Evolutionary conservation across 2,329 filamentous ascomycete genomes (phyloP), one percentile per base, ranked within the genome.

Genomic region (Boeremia exigua): DNA sequence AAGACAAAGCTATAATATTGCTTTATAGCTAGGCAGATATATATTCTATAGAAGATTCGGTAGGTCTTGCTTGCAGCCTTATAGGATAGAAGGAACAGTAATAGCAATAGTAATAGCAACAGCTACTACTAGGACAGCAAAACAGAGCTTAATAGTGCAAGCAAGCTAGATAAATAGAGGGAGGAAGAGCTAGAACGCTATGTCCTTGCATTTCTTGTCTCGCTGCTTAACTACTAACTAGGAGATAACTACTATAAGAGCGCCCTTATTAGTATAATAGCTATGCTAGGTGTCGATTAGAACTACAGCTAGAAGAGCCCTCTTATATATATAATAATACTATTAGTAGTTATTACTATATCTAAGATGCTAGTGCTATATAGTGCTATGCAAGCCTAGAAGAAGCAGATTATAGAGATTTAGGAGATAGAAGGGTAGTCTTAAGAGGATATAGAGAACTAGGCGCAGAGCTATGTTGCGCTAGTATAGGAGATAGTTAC

Each of bases 361-460:
- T 23, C 43, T 15, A 43, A 45, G 25, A 48, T 57, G 25, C 23
- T 57, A 28, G 48, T 57, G 28, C 17, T 57, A 28, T 53, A 57
- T 17, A 33, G 33, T 15, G 34, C 17, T 14, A 25, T 27, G 19
- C 5, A 42, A 48, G 29, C 3, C 36, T 4, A 6, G n/a, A 17
- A 7, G 33, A 36, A 11, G 17, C n/a, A 11, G 14, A 42, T 4
- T 6, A 34, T 44, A 36, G n/a, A n/a, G n/a, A n/a, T n/a, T n/a
- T 19, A 29, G 14, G 34, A 28, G 30, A 5, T n/a, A 19, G 30
- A 27, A 27, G 14, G 8, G 14, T 48, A 25, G 11, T 3, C 14
- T 3, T n/a, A 43, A 29, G n/a, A 28, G 14, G 28, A 48, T 27
- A 30, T 32, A 19, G 19, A 28, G 7, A 30, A 48, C 1, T 28